A percentile compares a stretch with the other conserved stretches of the same genome.
Conservation (phyloP, 352 stramenopile species). For the Globisporangium splendens region DNA sequence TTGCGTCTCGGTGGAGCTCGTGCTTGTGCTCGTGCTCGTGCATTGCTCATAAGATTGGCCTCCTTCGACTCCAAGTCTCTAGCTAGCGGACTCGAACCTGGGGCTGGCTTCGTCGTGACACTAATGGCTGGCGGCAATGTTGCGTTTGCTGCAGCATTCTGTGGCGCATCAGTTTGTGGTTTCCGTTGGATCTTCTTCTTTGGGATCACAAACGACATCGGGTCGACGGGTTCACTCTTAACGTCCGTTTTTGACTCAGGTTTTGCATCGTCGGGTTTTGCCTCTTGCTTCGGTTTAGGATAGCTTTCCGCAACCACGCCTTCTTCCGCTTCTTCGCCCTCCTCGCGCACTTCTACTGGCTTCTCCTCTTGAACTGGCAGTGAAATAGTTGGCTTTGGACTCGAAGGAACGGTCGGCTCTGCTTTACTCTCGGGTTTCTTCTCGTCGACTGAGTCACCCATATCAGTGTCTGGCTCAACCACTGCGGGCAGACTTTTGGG, state of each 20-base stretch:
- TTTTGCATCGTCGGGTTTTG: background rate
- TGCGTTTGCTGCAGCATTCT: background rate
- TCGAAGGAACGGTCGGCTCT: background rate
- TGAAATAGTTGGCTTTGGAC: background rate
- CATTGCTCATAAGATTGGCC: background rate
- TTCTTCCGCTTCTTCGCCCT: constrained; percentile 11
- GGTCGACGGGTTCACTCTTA: constrained; percentile 11
- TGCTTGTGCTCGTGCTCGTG: background rate
- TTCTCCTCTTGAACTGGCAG: background rate
- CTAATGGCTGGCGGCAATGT: constrained; percentile 3
- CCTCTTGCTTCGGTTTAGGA: background rate
- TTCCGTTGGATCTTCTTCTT: constrained; percentile 28
- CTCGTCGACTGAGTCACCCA: background rate
- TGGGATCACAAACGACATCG: constrained; percentile 39
- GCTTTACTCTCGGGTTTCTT: background rate
- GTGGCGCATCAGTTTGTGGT: background rate
- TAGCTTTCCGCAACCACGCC: background rate
- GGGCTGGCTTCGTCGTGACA: constrained; percentile 4
- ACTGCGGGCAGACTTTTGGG: background rate
- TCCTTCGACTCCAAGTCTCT: background rate
- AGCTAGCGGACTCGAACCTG: constrained; percentile 9
- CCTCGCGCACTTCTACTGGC: constrained; percentile 2
- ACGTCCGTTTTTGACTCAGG: background rate
- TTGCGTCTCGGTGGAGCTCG: constrained; percentile 25
- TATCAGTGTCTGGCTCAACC: background rate